Conservation (phyloP, 2,329 filamentous ascomycete species). For the Raffaelea ambrosiae region DNA sequence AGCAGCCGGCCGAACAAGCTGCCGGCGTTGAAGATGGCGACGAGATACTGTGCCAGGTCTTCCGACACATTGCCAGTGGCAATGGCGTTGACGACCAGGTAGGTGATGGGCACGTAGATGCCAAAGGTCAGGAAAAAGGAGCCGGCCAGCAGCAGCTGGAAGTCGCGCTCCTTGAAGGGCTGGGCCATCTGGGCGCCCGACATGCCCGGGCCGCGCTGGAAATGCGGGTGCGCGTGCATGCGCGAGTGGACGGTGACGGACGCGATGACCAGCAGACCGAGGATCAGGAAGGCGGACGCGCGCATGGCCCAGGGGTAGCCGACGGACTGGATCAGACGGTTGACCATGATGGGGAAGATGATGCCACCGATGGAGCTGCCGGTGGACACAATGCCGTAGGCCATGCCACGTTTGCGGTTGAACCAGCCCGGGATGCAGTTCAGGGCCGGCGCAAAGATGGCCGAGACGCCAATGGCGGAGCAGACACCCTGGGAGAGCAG, state of each 20-base stretch:
- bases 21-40: constrained; percentile 19
- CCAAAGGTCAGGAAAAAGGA: constrained; percentile 17
- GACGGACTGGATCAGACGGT: constrained; percentile 14
- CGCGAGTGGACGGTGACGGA: constrained; percentile 16
- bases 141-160: constrained; percentile 12
- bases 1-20: constrained; percentile 26
- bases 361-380: constrained; percentile 20
- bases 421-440: constrained; percentile 16
- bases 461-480: constrained; percentile 13
- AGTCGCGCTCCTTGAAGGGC: constrained; percentile 15
- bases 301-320: constrained; percentile 22
- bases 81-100: constrained; percentile 15
- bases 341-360: constrained; percentile 21
- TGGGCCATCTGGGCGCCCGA: constrained; percentile 4
- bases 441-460: constrained; percentile 15
- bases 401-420: constrained; percentile 14
- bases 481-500: constrained; percentile 17
- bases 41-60: constrained; percentile 15
- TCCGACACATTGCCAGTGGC: constrained; percentile 12
- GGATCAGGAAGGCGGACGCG: constrained; percentile 18
- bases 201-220: neutral
- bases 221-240: constrained; percentile 5
- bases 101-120: constrained; percentile 18
- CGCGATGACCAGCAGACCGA: constrained; percentile 16
- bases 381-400: constrained; percentile 16